Base-by-base conservation (phyloP, 306 rosid species). In the Vigna trinervia region DNA sequence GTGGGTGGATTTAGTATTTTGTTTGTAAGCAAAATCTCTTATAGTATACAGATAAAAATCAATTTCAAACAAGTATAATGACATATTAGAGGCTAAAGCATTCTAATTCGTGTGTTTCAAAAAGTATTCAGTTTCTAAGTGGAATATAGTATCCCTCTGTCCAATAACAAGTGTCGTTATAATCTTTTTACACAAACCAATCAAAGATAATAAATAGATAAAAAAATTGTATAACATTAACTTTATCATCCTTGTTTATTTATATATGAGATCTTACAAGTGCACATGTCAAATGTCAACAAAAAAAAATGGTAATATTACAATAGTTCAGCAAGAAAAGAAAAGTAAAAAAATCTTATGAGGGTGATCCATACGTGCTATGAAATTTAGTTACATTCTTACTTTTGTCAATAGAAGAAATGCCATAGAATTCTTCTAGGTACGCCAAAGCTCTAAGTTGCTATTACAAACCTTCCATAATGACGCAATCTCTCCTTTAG, bases 371-470 rank as follows among this genome's bases (percentile, higher is more conserved):
- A 43, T 39, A 62, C 0, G 77, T 17, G 62, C 79, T 82, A 66
- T 52, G 60, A 71, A 71, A 60, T 74, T 83, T 41, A 51, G 80
- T 81, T 71, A 47, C 85, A 64, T 39, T 62, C 76, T 57, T 38
- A 61, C 80, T 69, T 54, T 60, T 66, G 52, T 75, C 83, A 23
- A 57, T 10, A 7, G 65, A 78, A 68, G 87, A 77, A 53, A 90
- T 80, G 74, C 54, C 5, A 73, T 92, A 94, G 85, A 92, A 92
- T 28, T 86, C 93, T 5, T 88, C 82, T 73, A 94, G 87, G 80
- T 94, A 85, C 38, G 87, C 81, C 78, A 90, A 81, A 73, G 97
- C 98, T 94, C 91, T 12, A 91, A 76, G 81, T 94, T 94, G 80
- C 17, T 86, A 38, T 87, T 72, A 69, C 97, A 94, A 45, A 94